Base-by-base conservation (phyloP, 2,329 filamentous ascomycete genomes). In the Xylariaceae sp. region DNA sequence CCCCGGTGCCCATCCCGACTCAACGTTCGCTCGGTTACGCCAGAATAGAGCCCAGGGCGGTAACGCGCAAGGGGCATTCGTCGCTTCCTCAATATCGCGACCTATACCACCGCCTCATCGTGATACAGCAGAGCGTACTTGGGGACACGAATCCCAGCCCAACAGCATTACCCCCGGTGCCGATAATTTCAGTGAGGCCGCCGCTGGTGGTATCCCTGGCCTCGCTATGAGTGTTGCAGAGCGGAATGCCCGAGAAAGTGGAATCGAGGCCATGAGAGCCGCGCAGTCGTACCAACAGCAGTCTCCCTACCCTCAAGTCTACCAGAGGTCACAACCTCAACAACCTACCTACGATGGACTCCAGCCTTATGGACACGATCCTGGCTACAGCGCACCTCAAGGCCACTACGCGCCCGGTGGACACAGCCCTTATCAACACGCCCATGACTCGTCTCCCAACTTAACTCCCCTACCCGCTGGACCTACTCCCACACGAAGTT, bases 141-240 rank as follows among this genome's bases (percentile, higher is more conserved):
- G 65, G 64, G 64, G 55, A 44, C 66, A 60, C 47, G 60, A 66
- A 53, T 63, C 62, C n/a, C 63, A 73, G 19, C 69, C 68, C 44
- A 73, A 69, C 63, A 79, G 75, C 66, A 74, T 79, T 53, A 88
- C 86, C 1, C 85, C 86, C 2, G 87, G 85, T 29, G 81, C 84
- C 59, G 87, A 91, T 74, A 90, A 91, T 70, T 84, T 88, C 62
- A 81, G 87, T 58, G 78, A 84, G 46, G 73, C 78, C 34, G 84
- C 88, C 14, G 79, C 81, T 19, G 88, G 87, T 65, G 88, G 87
- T 53, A 86, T 91, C 73, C 80, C 87, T 26, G 87, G 87, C 52
- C 84, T 90, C 58, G 87, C 88, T 34, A 79, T 87, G 66, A 84
- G 78, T 53, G 83, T 89, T 45, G 87, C 88, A 46, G 86, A 88